A percentile compares a stretch with the other conserved stretches of the same genome.
These are phyloP conservation scores for Thalassiosira pacifica DNA, from an alignment of 352 stramenopile species.

Conservation along the genomic window DNA sequence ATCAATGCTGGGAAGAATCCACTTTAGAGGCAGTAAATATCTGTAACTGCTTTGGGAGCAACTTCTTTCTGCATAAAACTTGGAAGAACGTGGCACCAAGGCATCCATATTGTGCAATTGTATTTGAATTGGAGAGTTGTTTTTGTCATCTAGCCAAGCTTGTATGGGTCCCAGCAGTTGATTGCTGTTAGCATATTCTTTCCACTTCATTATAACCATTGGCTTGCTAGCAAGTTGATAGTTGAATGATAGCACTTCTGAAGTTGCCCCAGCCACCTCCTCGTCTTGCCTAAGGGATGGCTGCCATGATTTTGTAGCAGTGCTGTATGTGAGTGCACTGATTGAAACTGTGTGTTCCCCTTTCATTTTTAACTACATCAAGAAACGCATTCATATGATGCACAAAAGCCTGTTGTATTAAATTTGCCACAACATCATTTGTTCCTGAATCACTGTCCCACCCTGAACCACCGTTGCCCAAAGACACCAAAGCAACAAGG, in stretches of 20 bases:
- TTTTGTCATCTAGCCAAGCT: constrained; percentile 30
- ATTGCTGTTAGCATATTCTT: constrained; percentile 38
- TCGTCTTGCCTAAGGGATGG: constrained; percentile 57
- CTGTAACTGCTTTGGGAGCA: constrained; percentile 76
- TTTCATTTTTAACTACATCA: constrained; percentile 14
- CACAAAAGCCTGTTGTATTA: constrained; percentile 54
- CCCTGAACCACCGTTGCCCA: constrained; percentile 3
- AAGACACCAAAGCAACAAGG: constrained; percentile 63
- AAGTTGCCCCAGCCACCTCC: constrained; percentile 45
- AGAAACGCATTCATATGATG: constrained; percentile 31
- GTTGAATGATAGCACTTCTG: constrained; percentile 63
- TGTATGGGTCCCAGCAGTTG: constrained; percentile 39
- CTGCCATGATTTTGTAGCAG: constrained; percentile 52
- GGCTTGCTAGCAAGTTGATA: constrained; percentile 42
- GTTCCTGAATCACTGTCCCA: constrained; percentile 8
- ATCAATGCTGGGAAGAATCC: constrained; percentile 53
- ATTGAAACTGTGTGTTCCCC: constrained; percentile 16
- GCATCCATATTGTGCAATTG: constrained; percentile 50
- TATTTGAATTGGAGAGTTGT: constrained; percentile 17
- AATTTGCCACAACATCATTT: constrained; percentile 54
- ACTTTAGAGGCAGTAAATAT: constrained; percentile 74
- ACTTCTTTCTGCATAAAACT: constrained; percentile 73
- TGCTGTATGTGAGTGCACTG: constrained; percentile 52
- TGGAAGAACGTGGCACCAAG: constrained; percentile 41
- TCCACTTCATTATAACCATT: constrained; percentile 34